These are phyloP conservation scores for Globisporangium acanthophoron DNA, from an alignment of 352 stramenopile species.

Conservation along the genomic window DNA sequence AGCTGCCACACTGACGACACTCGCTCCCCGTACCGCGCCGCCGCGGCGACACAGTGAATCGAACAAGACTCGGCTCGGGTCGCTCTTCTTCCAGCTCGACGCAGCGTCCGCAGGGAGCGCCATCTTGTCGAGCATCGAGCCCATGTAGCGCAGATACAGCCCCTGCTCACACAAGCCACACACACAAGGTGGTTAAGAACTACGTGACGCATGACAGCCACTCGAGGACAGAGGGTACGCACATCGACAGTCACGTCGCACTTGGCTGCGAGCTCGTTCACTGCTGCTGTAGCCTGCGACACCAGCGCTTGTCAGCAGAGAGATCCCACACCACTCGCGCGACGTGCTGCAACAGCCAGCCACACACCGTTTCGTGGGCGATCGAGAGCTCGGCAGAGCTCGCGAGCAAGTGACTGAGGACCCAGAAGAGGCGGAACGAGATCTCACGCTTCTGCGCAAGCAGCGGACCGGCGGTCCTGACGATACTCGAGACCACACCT, in stretches of 20 bases:
- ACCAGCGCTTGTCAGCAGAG: neutral
- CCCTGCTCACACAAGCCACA: slow-evolving; percentile 18
- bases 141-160: slow-evolving; percentile 52
- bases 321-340: neutral
- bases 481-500: slow-evolving; percentile 50
- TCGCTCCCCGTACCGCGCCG: slow-evolving; percentile 31
- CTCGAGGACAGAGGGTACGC: slow-evolving; percentile 2
- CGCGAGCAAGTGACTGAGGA: slow-evolving; percentile 70
- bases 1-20: too few species aligned
- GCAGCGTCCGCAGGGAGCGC: slow-evolving; percentile 28
- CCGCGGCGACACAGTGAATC: slow-evolving; percentile 70
- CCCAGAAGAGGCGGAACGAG: slow-evolving; percentile 74
- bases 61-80: slow-evolving; percentile 59
- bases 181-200: neutral
- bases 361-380: slow-evolving; percentile 44
- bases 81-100: slow-evolving; percentile 54
- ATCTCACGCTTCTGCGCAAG: slow-evolving; percentile 39
- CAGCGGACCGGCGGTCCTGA: slow-evolving; percentile 42
- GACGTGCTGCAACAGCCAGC: too few species aligned
- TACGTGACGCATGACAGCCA: neutral
- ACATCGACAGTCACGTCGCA: slow-evolving; percentile 40
- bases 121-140: slow-evolving; percentile 51
- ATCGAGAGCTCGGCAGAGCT: slow-evolving; percentile 40
- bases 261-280: slow-evolving; percentile 27
- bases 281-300: slow-evolving; percentile 31